phyloP scores from a whole-genome alignment of 345 rosid species.

The Ricinus communis region DNA sequence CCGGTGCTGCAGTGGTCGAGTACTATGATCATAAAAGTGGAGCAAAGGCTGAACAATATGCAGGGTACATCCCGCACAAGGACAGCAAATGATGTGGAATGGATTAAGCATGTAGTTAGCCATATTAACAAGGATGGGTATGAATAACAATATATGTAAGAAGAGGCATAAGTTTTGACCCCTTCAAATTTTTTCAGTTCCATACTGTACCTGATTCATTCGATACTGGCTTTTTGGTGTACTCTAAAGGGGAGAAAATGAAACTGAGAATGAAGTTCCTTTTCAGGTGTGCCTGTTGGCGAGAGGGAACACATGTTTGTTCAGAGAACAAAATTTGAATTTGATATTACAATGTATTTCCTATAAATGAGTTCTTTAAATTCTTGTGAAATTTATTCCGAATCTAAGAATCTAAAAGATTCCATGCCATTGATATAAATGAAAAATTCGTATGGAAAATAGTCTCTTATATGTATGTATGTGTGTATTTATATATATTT shows the following conservation, averaged over 20 bases:
- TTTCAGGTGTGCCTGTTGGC: neutral
- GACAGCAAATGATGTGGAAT: neutral
- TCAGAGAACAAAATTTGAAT: neutral
- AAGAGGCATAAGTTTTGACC: conserved; percentile 2
- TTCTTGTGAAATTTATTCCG: no score
- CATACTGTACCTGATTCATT: neutral
- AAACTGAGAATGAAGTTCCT: neutral
- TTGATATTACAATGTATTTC: no score
- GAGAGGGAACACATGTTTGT: neutral
- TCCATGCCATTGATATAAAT: no score
- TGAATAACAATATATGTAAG: neutral
- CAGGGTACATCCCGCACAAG: conserved; percentile 44
- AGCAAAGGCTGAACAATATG: conserved; percentile 47
- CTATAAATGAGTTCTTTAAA: no score
- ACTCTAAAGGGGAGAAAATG: neutral
- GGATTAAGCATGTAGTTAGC: neutral
- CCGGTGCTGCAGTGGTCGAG: conserved; percentile 88
- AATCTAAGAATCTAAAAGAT: no score
- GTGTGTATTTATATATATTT: no score
- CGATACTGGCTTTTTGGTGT: neutral
- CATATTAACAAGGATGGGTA: neutral
- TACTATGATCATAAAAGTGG: conserved; percentile 70
- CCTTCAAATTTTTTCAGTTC: neutral
- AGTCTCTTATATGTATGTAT: no score
- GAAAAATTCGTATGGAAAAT: no score